Evolutionary conservation across 192 early-diverging fungal species (phyloP).

Genomic region (Phlyctochytrium arcticum): DNA sequence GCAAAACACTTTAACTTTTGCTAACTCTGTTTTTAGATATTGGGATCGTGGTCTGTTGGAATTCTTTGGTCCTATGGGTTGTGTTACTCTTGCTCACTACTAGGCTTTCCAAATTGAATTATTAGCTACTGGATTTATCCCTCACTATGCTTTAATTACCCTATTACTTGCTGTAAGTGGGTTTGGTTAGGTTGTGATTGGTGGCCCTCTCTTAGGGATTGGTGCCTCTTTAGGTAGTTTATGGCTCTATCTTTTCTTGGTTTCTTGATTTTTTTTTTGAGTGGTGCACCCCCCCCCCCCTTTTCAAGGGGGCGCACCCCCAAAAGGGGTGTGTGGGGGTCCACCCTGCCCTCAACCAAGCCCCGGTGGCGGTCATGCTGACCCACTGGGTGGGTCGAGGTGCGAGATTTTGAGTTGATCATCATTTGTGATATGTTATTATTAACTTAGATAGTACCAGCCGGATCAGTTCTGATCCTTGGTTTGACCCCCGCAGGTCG

Average conservation of each 20-base stretch:
- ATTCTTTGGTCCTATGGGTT: slow-evolving; percentile 38
- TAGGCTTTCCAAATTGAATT: slow-evolving; percentile 26
- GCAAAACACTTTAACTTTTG: slow-evolving; percentile 31
- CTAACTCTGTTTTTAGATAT: slow-evolving; percentile 25
- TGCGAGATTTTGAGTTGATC: no score
- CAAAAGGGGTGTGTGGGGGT: no score
- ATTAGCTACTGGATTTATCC: slow-evolving; percentile 20
- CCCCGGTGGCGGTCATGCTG: no score
- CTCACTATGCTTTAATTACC: slow-evolving; percentile 25
- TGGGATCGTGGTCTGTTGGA: slow-evolving; percentile 28
- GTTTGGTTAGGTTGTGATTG: slow-evolving; percentile 4
- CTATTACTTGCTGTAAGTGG: slow-evolving; percentile 3
- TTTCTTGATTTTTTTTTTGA: no score
- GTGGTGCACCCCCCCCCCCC: no score
- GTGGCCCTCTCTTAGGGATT: neutral
- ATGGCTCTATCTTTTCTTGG: slow-evolving; percentile 36
- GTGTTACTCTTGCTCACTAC: slow-evolving; percentile 31
- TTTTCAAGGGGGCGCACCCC: no score
- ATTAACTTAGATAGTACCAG: no score
- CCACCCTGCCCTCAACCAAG: no score
- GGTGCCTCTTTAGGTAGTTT: slow-evolving; percentile 27
- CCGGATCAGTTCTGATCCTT: no score
- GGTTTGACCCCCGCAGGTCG: no score
- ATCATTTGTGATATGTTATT: no score
- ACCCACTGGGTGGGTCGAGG: no score